Evolutionary conservation across 495 filamentous ascomycete genomes (phyloP), one percentile per base, ranked within the genome.

Genomic region (Penicillium malachiteum): DNA sequence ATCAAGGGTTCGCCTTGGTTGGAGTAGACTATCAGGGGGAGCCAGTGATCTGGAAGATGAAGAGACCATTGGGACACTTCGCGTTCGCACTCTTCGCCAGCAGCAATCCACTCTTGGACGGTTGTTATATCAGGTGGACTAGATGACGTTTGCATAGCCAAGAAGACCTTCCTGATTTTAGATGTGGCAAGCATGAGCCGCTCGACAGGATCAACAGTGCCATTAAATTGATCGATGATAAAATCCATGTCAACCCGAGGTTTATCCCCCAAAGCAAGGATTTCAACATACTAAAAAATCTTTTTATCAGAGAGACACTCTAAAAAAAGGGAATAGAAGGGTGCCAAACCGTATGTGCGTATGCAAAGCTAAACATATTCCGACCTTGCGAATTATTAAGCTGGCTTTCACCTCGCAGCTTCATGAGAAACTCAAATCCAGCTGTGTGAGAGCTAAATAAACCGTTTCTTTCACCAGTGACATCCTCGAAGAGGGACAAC

Each of bases 281-380:
- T 70, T 54, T 76, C 72, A 14, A 76, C 64, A 53, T 70, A 70
- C 75, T 78, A 50, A 5, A 26, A 0, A 5, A 35, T 16, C 12
- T 26, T 70, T 14, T 66, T 51, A 39, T 18, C 17, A 32, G 11
- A 0, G 34, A 46, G 17, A 7, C 38, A 13, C 31, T 34, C 11
- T 12, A 40, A 32, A 5, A 16, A 3, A 55, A 16, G 33, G 14
- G 11, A 8, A 34, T 11, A 17, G 41, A 10, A 38, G 40, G 4
- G 5, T 9, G 11, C 64, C 69, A 42, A 57, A 78, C 75, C 53
- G 64, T 72, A 49, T 75, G 73, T 13, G 68, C 61, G 65, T 70
- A 77, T 31, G 72, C 75, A 62, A 73, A 77, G 30, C 63, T 68
- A 37, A 78, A 76, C 57, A 78, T 58, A 57, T 69, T 71, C n/a